These are phyloP conservation scores for Bruguiera hainesii DNA, from an alignment of 441 rosid genomes.

Conservation along the genomic window DNA sequence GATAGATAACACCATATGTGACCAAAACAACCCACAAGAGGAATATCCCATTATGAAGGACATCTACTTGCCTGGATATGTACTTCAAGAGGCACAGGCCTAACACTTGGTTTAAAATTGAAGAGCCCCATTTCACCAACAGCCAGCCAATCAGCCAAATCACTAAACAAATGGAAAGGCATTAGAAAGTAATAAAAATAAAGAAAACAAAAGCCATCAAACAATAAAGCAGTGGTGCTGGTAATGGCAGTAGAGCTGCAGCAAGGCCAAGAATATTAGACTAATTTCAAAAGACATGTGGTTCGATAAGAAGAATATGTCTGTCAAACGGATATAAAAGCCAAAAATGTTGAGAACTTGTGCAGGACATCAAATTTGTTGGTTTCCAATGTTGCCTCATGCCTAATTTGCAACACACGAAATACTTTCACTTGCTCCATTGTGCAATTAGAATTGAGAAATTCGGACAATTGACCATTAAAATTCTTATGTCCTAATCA, in stretches of 20 bases:
- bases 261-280: not conserved
- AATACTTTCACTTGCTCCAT: too few species aligned
- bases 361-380: too few species aligned
- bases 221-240: too few species aligned
- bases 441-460: too few species aligned
- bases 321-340: too few species aligned
- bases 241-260: too few species aligned
- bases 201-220: not conserved
- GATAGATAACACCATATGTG: not conserved
- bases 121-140: constrained; percentile 92
- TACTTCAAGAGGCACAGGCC: constrained; percentile 99
- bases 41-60: constrained; percentile 13
- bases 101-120: constrained; percentile 99
- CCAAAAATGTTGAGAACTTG: too few species aligned
- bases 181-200: not conserved
- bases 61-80: constrained; percentile 88
- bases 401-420: too few species aligned
- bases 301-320: too few species aligned
- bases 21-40: not conserved
- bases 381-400: too few species aligned
- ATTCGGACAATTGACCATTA: too few species aligned
- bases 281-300: not conserved
- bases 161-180: constrained; percentile 43
- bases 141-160: constrained; percentile 99
- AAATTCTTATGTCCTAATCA: too few species aligned